These are phyloP conservation scores for Chalciporus chontae DNA, from an alignment of 768 basidiomycete genomes.

Conservation along the genomic window DNA sequence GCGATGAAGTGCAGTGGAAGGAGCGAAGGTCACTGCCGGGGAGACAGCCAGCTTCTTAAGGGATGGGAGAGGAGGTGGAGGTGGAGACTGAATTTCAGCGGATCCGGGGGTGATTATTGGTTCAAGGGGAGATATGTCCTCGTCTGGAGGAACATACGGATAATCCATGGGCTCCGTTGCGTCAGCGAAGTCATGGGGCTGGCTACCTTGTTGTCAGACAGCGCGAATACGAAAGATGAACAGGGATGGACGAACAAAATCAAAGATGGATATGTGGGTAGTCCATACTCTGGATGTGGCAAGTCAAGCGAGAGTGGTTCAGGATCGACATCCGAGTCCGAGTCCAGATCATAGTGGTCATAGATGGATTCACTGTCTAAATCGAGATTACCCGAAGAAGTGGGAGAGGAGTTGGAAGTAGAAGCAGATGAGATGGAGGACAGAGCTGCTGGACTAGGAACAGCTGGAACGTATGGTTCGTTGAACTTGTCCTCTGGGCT, in stretches of 20 bases:
- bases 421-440: constrained; percentile 30
- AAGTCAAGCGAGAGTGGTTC: constrained; percentile 19
- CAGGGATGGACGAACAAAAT: constrained; percentile 21
- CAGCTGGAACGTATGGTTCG: constrained; percentile 20
- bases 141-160: constrained; percentile 11
- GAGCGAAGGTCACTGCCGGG: background rate
- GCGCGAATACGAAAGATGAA: background rate
- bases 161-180: constrained; percentile 5
- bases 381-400: constrained; percentile 12
- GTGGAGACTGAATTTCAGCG: background rate
- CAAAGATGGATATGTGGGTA: constrained; percentile 13
- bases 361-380: constrained; percentile 23
- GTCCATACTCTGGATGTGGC: constrained; percentile 7
- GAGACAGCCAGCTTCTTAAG: background rate
- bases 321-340: constrained; percentile 30
- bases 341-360: constrained; percentile 25
- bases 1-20: constrained; percentile 5
- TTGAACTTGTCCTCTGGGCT: constrained; percentile 32
- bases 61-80: background rate
- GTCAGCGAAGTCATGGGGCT: constrained; percentile 8
- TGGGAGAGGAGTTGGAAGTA: constrained; percentile 24
- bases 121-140: constrained; percentile 4
- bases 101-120: constrained; percentile 1
- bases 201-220: constrained; percentile 19
- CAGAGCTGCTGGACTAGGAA: constrained; percentile 18